Percentiles rank a stretch among this genome's conserved stretches.
Conservation (phyloP, 2,329 filamentous ascomycete genomes). For the Aschersonia sp. region DNA sequence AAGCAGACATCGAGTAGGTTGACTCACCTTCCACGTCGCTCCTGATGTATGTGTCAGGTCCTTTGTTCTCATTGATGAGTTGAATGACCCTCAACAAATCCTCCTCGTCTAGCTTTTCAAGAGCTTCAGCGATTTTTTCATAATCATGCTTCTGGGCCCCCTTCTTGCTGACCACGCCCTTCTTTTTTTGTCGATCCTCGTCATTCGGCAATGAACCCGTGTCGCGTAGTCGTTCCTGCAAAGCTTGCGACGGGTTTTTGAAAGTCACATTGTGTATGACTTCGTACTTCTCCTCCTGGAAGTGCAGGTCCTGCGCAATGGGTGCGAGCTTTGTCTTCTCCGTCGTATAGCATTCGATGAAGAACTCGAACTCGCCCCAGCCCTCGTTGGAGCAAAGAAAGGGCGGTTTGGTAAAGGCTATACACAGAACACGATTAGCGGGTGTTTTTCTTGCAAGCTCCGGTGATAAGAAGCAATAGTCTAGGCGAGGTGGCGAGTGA, state of each 20-base stretch:
- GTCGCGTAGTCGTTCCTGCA: slow-evolving; percentile 66
- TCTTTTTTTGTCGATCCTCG: slow-evolving; percentile 46
- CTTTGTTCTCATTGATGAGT: slow-evolving; percentile 96
- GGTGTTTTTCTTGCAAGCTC: no score
- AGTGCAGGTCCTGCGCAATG: slow-evolving; percentile 85
- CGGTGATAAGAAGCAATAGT: not conserved
- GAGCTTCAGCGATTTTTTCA: slow-evolving; percentile 88
- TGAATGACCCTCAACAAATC: slow-evolving; percentile 91
- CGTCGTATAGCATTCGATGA: slow-evolving; percentile 65
- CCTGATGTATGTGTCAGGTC: slow-evolving; percentile 85
- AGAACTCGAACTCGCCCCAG: slow-evolving; percentile 98
- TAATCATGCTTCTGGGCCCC: slow-evolving; percentile 66
- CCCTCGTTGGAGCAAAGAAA: slow-evolving; percentile 89
- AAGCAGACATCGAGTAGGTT: slow-evolving; percentile 4
- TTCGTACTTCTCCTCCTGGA: slow-evolving; percentile 69
- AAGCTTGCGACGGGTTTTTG: slow-evolving; percentile 82
- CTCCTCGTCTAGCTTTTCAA: slow-evolving; percentile 83
- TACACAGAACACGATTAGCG: not conserved
- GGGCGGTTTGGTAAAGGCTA: slow-evolving; percentile 70
- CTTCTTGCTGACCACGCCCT: slow-evolving; percentile 57
- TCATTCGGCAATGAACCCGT: slow-evolving; percentile 75
- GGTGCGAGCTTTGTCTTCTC: slow-evolving; percentile 71
- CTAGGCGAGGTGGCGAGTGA: not conserved
- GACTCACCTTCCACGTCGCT: slow-evolving; percentile 87
- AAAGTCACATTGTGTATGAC: slow-evolving; percentile 69